These are phyloP conservation scores for Penicillium italicum DNA, from an alignment of 2,329 filamentous ascomycete genomes.

Conservation along the genomic window DNA sequence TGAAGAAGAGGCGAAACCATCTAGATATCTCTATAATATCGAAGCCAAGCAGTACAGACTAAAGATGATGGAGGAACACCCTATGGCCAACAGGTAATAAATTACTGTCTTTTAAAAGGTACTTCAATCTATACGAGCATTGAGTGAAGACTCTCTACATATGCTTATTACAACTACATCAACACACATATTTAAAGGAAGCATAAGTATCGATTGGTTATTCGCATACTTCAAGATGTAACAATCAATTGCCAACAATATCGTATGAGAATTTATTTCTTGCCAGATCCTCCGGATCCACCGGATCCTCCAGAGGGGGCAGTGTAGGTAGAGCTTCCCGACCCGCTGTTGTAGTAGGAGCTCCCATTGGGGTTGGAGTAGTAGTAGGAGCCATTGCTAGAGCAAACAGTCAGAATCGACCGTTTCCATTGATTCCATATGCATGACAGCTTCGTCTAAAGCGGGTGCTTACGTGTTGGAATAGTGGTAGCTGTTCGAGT, in stretches of 20 bases:
- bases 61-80: not conserved
- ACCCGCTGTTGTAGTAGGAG: constrained; percentile 64
- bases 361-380: constrained; percentile 67
- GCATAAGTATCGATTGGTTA: too few species aligned
- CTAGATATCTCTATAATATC: not conserved
- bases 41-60: not conserved
- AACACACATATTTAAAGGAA: not conserved
- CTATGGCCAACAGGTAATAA: not conserved
- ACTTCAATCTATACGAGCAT: not conserved
- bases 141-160: not conserved
- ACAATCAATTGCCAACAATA: not conserved
- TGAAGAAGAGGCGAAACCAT: not conserved
- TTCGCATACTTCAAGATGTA: not conserved
- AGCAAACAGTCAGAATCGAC: not conserved
- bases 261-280: constrained; percentile 6
- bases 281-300: constrained; percentile 2
- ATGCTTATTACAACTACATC: not conserved
- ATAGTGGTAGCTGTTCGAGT: constrained; percentile 60
- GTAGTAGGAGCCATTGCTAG: constrained; percentile 65
- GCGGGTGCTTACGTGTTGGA: constrained; percentile 54
- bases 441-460: not conserved
- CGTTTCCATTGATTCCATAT: not conserved
- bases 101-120: not conserved
- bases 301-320: constrained; percentile 36
- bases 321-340: constrained; percentile 60